Percentiles rank a stretch among this genome's conserved stretches.
These are phyloP conservation scores for Rhodotorula mucilaginosa DNA, from an alignment of 1,284 basidiomycete genomes.

Conservation along the genomic window DNA sequence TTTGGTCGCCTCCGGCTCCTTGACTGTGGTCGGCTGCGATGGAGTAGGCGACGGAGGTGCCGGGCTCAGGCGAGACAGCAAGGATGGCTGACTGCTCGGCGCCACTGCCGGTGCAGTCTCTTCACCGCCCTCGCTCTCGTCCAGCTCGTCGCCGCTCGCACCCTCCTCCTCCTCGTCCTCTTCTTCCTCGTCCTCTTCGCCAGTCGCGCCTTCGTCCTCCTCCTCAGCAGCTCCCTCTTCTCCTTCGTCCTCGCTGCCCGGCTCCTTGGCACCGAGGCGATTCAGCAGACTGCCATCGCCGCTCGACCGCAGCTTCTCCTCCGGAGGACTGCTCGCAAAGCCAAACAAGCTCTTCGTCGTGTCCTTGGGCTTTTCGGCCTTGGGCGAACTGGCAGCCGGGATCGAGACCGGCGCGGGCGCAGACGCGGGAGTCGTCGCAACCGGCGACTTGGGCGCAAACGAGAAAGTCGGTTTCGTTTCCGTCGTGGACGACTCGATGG, in stretches of 20 bases:
- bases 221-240: conserved; percentile 6
- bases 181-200: conserved; percentile 12
- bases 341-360: conserved; percentile 38
- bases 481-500: neutral
- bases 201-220: conserved; percentile 11
- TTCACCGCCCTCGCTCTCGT: conserved; percentile 8
- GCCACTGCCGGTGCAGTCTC: neutral
- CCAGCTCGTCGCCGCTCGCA: conserved; percentile 8
- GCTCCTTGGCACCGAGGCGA: conserved; percentile 4
- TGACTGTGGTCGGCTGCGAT: neutral
- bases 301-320: conserved; percentile 6
- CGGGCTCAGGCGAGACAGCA: conserved; percentile 27
- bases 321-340: conserved; percentile 34
- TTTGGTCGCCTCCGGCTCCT: neutral
- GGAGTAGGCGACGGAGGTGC: neutral
- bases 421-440: neutral
- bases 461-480: conserved; percentile 7
- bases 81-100: conserved; percentile 9
- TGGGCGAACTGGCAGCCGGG: neutral
- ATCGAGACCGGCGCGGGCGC: neutral
- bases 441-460: neutral
- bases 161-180: conserved; percentile 10
- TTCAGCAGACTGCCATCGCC: conserved; percentile 14
- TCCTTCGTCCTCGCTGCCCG: neutral
- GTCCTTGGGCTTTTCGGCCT: conserved; percentile 1